phyloP scores from a whole-genome alignment of 1,284 basidiomycete genomes.

The Fomitopsis betulina region DNA sequence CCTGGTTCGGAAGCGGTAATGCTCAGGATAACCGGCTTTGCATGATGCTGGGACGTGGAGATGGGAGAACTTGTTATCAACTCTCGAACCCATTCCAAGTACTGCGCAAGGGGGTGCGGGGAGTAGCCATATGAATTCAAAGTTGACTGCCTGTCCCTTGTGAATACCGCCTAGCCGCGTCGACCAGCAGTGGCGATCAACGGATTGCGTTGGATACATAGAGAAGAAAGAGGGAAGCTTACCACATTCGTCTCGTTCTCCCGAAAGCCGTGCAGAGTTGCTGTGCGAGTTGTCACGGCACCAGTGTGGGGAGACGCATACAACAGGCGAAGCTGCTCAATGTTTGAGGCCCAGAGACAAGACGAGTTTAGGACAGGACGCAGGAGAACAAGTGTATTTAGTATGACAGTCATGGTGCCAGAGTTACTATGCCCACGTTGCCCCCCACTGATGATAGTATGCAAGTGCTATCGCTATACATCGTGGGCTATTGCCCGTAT shows the following conservation, averaged over 20 bases:
- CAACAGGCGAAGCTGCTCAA: slow-evolving; percentile 54
- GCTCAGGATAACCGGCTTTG: slow-evolving; percentile 73
- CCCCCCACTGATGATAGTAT: no score
- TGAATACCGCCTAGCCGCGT: slow-evolving; percentile 52
- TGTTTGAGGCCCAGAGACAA: slow-evolving; percentile 73
- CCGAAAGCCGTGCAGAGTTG: slow-evolving; percentile 60
- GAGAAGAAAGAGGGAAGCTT: background rate
- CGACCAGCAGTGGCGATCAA: background rate
- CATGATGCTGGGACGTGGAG: slow-evolving; percentile 5
- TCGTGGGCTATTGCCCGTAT: no score
- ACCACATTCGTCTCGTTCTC: slow-evolving; percentile 62
- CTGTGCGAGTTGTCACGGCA: slow-evolving; percentile 74
- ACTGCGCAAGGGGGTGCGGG: slow-evolving; percentile 59
- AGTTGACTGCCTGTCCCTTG: slow-evolving; percentile 44
- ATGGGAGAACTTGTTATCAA: slow-evolving; percentile 35
- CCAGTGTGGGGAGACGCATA: slow-evolving; percentile 65
- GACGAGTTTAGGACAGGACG: slow-evolving; percentile 72
- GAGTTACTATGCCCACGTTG: no score
- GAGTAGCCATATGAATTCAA: slow-evolving; percentile 82
- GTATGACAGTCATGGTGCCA: slow-evolving; percentile 23
- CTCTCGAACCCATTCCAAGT: slow-evolving; percentile 57
- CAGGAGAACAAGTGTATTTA: slow-evolving; percentile 43
- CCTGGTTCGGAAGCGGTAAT: slow-evolving; percentile 56
- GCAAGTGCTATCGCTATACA: no score
- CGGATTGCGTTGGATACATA: background rate